A percentile compares a stretch with the other conserved stretches of the same genome.
Evolutionary conservation across 148 eudicot species (phyloP).

Genomic region (Amaranthus palmeri): DNA sequence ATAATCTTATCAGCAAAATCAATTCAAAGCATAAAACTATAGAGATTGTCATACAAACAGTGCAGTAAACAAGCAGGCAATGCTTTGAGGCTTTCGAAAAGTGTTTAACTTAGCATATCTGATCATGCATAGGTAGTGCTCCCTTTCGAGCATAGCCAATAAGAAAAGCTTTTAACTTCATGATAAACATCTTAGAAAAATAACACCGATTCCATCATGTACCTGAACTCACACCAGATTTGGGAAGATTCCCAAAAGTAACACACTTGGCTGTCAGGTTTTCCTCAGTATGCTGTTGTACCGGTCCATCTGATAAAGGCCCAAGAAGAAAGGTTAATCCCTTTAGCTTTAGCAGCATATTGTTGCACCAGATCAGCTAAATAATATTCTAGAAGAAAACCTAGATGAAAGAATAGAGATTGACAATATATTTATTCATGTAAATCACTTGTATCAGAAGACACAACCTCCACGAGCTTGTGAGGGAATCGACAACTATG

Average conservation of each 20-base stretch:
- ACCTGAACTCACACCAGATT: constrained; percentile 10
- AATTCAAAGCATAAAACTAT: not conserved
- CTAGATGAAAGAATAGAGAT: not conserved
- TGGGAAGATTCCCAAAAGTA: constrained; percentile 13
- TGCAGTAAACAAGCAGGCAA: not conserved
- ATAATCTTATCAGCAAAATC: constrained; percentile 12
- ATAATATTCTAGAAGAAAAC: not conserved
- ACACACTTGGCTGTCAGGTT: not conserved
- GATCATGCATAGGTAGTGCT: not conserved
- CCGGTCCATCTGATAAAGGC: not conserved
- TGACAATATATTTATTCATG: not conserved
- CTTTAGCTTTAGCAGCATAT: not conserved
- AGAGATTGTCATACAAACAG: not conserved
- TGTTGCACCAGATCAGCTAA: not conserved
- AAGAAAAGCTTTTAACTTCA: not conserved
- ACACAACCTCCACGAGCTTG: no score
- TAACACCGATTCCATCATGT: not conserved
- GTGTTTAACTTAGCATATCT: not conserved
- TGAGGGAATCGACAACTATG: no score
- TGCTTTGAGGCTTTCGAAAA: not conserved
- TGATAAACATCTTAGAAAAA: not conserved
- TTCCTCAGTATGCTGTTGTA: not conserved
- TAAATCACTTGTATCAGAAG: no score
- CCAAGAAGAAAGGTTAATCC: not conserved
- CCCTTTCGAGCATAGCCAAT: no score